Evolutionary conservation across 2,329 filamentous ascomycete genomes (phyloP), one percentile per base, ranked within the genome.

Genomic region (Monilinia aucupariae): DNA sequence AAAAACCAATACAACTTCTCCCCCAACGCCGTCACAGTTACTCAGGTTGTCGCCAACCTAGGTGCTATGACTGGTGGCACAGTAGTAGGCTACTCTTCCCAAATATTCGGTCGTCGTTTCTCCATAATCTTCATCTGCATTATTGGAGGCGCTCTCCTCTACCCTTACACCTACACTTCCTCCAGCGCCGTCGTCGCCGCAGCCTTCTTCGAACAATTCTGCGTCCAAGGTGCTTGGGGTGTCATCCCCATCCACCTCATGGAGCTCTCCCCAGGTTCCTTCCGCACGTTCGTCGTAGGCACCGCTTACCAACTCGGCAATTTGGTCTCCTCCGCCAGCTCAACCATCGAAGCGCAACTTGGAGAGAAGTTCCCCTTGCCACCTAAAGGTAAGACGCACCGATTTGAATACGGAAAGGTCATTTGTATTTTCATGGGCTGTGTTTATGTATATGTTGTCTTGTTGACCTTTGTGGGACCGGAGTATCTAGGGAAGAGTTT

Each of bases 351-450:
- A 72, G 91, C 91, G 65, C 87, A 86, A 15, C 81, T 92, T 58
- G 81, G 89, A 1, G 88, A 92, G 71, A 81, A 77, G 83, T 94
- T 91, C 74, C 90, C 90, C 0, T 80, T 96, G 3, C 79, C 85
- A 0, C 77, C 83, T 0, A 82, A 81, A 1, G 74, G 80, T 22
- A 73, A 75, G 0, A 80, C 77, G 0, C 74, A 76, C 53, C 79
- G 88, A 3, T 91, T 88, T 74, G 78, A 90, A 64, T 96, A 96
- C 69, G 91, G 90, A 47, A 87, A 87, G 69, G 91, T 96, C 12
- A 93, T 96, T 67, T 91, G 87, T 72, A 94, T 96, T 71, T 96
- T 96, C 76, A 92, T 96, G 89, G 92, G 63, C 78, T 59, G 78
- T 76, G 30, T 61, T 3, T 63, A 63, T 41, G 62, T 10, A 12